Percentiles rank a stretch among this genome's conserved stretches.
phyloP scores from a whole-genome alignment of 352 stramenopile species.

The Globisporangium mamillatum region DNA sequence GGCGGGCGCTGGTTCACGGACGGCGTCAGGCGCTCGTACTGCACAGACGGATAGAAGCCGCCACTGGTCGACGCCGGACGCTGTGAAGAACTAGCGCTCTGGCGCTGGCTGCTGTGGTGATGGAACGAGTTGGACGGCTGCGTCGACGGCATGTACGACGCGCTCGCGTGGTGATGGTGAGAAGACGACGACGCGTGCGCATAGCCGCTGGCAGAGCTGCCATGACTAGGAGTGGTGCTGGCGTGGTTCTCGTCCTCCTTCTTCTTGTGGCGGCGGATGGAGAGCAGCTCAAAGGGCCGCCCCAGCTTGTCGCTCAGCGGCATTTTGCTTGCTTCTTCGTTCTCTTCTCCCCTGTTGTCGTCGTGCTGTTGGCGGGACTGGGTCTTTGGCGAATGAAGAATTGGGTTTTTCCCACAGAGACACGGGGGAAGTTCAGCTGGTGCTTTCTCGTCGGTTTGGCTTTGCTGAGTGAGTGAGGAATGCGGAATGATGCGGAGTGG shows the following conservation, averaged over 20 bases:
- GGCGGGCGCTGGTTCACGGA: conserved; percentile 20
- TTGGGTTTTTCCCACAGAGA: too few relatives aligned
- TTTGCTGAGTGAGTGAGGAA: neutral
- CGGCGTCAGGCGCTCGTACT: conserved; percentile 23
- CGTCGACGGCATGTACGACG: conserved; percentile 9
- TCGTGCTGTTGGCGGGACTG: neutral
- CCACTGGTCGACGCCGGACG: neutral
- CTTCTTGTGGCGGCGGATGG: conserved; percentile 59
- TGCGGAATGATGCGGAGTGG: neutral
- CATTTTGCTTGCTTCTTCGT: conserved; percentile 19
- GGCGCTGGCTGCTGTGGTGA: conserved; percentile 18
- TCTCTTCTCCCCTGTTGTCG: neutral
- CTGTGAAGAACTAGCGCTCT: conserved; percentile 12
- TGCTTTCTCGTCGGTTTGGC: too few relatives aligned
- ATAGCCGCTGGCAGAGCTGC: neutral
- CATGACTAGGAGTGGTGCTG: neutral
- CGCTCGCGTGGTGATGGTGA: neutral
- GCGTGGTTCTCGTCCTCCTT: conserved; percentile 33
- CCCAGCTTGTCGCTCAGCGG: conserved; percentile 52
- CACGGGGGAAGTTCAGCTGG: too few relatives aligned
- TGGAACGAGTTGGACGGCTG: conserved; percentile 16
- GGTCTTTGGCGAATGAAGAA: too few relatives aligned
- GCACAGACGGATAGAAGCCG: conserved; percentile 26
- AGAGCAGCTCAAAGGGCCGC: conserved; percentile 62
- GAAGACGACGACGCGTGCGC: conserved; percentile 7